Percentiles rank a stretch among this genome's conserved stretches.
phyloP scores from a whole-genome alignment of 2,329 filamentous ascomycete species.

The Cytospora mali region DNA sequence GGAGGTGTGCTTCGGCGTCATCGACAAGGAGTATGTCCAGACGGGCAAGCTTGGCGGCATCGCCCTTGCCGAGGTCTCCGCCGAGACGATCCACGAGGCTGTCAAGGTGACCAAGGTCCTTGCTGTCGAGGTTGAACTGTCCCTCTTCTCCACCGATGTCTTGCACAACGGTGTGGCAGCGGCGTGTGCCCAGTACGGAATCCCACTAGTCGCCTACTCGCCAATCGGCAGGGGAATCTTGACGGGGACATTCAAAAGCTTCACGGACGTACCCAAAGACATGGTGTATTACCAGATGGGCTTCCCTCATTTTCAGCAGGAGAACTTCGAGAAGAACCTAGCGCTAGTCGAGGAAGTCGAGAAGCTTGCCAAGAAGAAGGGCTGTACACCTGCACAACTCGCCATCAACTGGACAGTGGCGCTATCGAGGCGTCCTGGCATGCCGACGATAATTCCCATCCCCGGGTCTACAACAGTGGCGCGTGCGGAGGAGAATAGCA shows the following conservation, averaged over 20 bases:
- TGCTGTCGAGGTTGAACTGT: constrained; percentile 56
- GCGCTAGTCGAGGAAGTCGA: constrained; percentile 51
- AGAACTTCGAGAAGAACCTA: constrained; percentile 56
- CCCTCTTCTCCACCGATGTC: constrained; percentile 47
- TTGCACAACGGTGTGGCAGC: constrained; percentile 54
- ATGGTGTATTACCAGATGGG: constrained; percentile 27
- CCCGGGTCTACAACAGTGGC: constrained; percentile 49
- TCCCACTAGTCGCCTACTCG: constrained; percentile 58
- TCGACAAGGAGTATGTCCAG: constrained; percentile 52
- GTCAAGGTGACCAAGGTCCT: constrained; percentile 47
- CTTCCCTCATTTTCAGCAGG: constrained; percentile 52
- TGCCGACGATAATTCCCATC: constrained; percentile 51
- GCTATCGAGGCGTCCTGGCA: constrained; percentile 42
- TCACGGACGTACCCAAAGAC: constrained; percentile 47
- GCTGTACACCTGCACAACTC: constrained; percentile 52
- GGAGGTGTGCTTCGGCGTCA: constrained; percentile 45
- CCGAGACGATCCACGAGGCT: constrained; percentile 51
- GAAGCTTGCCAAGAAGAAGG: constrained; percentile 50
- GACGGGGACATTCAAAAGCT: constrained; percentile 34
- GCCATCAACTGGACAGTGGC: constrained; percentile 54
- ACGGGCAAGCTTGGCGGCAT: constrained; percentile 54
- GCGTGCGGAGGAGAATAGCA: constrained; percentile 51
- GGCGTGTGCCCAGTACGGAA: constrained; percentile 51
- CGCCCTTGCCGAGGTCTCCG: constrained; percentile 51
- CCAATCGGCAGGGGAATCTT: constrained; percentile 44